A percentile compares a stretch with the other conserved stretches of the same genome.
Evolutionary conservation across 768 basidiomycete species (phyloP).

Genomic region (Hydnum rufescens): DNA sequence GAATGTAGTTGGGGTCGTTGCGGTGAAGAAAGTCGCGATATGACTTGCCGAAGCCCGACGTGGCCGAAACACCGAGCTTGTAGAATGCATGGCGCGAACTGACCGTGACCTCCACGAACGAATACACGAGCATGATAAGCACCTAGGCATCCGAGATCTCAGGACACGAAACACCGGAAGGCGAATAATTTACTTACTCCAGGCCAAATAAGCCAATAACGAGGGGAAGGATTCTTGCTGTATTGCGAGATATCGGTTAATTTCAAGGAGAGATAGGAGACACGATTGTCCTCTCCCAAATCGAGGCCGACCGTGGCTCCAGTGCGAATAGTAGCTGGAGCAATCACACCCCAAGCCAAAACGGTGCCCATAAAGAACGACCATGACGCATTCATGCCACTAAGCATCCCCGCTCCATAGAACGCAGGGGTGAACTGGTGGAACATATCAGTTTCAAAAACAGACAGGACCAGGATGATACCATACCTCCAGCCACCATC

Average conservation of each 20-base stretch:
- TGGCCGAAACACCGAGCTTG: background rate
- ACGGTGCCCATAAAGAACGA: slow-evolving; percentile 30
- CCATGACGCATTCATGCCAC: slow-evolving; percentile 11
- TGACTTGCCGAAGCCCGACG: background rate
- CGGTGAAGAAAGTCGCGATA: background rate
- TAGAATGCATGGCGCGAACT: slow-evolving; percentile 15
- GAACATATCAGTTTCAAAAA: background rate
- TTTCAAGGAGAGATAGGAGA: slow-evolving; percentile 27
- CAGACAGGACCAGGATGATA: background rate
- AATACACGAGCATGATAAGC: background rate
- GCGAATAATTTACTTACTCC: slow-evolving; percentile 24
- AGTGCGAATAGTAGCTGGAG: slow-evolving; percentile 31
- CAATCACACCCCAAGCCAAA: slow-evolving; percentile 42
- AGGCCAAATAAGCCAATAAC: slow-evolving; percentile 46
- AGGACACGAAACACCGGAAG: background rate
- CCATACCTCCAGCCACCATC: slow-evolving; percentile 38
- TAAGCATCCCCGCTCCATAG: slow-evolving; percentile 14
- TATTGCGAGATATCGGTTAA: slow-evolving; percentile 27
- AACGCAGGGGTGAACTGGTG: slow-evolving; percentile 16
- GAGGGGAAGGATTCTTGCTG: slow-evolving; percentile 28
- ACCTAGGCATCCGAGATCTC: background rate
- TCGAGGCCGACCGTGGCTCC: slow-evolving; percentile 29
- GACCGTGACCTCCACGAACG: slow-evolving; percentile 30
- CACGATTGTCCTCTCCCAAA: slow-evolving; percentile 24
- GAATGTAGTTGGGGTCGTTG: slow-evolving; percentile 9